Evolutionary conservation across 2,329 filamentous ascomycete genomes (phyloP).

Genomic region (Sporothrix curviconia): DNA sequence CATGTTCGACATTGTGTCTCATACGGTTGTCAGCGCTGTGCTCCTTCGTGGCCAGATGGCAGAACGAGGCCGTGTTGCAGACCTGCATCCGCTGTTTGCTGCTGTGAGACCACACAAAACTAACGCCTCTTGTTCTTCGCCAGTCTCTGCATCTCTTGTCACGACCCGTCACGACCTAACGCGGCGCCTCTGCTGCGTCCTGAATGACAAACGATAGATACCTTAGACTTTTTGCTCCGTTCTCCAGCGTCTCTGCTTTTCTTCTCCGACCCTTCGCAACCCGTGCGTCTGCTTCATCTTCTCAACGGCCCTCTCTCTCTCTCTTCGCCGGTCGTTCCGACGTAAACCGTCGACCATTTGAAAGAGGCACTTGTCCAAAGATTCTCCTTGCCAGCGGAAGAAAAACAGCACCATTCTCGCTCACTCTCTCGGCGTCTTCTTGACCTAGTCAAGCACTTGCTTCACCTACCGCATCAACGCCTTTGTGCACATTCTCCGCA

Average conservation of each 20-base stretch:
- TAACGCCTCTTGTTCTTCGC: slow-evolving; percentile 9
- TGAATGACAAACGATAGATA: slow-evolving; percentile 12
- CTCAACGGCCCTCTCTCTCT: background rate
- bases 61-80: background rate
- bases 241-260: background rate
- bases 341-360: background rate
- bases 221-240: slow-evolving; percentile 8
- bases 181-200: background rate
- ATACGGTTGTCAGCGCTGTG: background rate
- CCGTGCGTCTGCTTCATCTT: background rate
- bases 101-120: slow-evolving; percentile 10
- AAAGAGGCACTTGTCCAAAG: too few relatives aligned
- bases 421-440: background rate
- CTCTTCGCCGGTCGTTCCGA: background rate
- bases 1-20: background rate
- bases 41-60: background rate
- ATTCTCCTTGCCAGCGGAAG: background rate
- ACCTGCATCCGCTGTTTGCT: slow-evolving; percentile 1
- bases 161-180: slow-evolving; percentile 14
- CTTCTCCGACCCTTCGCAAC: background rate
- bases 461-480: background rate
- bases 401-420: background rate
- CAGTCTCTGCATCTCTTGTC: slow-evolving; percentile 1
- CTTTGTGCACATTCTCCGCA: background rate
- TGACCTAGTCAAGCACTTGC: slow-evolving; percentile 12